Conservation (phyloP, 495 filamentous ascomycete genomes). For the Trichoderma asperelloides region DNA sequence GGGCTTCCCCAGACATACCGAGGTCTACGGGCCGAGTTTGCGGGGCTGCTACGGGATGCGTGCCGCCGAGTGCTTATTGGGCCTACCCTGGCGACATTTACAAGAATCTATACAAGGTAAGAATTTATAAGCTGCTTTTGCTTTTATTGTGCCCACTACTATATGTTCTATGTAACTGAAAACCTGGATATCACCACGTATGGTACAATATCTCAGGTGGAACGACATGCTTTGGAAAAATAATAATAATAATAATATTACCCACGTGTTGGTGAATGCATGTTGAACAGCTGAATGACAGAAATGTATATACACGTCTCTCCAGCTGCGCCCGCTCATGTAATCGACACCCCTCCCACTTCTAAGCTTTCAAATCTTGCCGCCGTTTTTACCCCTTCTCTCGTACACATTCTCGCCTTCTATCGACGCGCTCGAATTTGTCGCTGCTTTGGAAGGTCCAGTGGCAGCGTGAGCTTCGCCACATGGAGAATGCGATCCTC, state of each 20-base stretch:
- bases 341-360: neutral
- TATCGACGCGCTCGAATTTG: neutral
- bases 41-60: neutral
- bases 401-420: neutral
- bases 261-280: neutral
- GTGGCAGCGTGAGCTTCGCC: conserved; percentile 65
- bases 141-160: no score
- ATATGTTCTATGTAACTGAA: no score
- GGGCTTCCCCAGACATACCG: neutral
- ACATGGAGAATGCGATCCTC: conserved; percentile 45
- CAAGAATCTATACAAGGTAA: no score
- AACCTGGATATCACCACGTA: no score
- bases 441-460: conserved; percentile 64
- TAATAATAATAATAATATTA: no score
- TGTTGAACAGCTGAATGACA: neutral
- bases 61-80: neutral
- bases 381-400: neutral
- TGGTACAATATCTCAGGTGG: no score
- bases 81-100: neutral
- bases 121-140: no score
- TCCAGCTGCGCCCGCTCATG: neutral
- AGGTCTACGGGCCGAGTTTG: conserved; percentile 1
- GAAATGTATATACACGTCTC: neutral
- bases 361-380: neutral
- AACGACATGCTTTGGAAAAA: no score